Base-by-base conservation (phyloP, 805 yeast species). In the Blastobotrys americana region DNA sequence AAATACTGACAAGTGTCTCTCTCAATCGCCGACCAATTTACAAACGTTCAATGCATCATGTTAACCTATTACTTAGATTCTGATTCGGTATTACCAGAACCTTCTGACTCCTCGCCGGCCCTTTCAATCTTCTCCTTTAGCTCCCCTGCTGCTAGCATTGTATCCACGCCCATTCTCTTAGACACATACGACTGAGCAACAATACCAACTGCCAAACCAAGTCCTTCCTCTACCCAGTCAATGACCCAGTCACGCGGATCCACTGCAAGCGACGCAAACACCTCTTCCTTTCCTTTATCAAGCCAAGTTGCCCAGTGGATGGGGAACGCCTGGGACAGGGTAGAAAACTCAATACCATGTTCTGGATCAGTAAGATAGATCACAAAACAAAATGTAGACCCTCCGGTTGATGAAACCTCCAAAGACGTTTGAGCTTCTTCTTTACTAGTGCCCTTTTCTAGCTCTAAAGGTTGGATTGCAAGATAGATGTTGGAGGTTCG, bases 281-380 rank as follows among this genome's bases (percentile, higher is more conserved):
- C 63, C 4, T 56, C 56, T 25, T 53, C 57, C 13, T 25, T 8
- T 22, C 55, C 53, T 25, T 56, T 76, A 48, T 77, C 80, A n/a
- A 90, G 71, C 98, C 98, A 93, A n/a, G 76, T 69, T 6, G 88
- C 82, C 98, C 98, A 93, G 59, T 77, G 80, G 38, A 76, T 60
- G 8, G 98, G 97, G 70, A 87, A 83, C 4, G 95, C 79, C 64
- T 93, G 98, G 0, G 97, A 84, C 54, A 82, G 80, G 41, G 86
- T 80, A 22, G 78, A 72, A 37, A 86, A 74, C 5, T 81, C 74
- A 50, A 93, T 77, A 51, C 78, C 75, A 65, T 93, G 90, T 33
- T 83, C 79, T 36, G 79, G 76, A 59, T 93, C 98, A 53, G 78
- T 77, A 53, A 93, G 70, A 17, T 85, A 74, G 28, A 88, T 70